Evolutionary conservation across 164 flowering plant genomes (phyloP), one percentile per base, ranked within the genome.

Genomic region (Nymphaea colorata): DNA sequence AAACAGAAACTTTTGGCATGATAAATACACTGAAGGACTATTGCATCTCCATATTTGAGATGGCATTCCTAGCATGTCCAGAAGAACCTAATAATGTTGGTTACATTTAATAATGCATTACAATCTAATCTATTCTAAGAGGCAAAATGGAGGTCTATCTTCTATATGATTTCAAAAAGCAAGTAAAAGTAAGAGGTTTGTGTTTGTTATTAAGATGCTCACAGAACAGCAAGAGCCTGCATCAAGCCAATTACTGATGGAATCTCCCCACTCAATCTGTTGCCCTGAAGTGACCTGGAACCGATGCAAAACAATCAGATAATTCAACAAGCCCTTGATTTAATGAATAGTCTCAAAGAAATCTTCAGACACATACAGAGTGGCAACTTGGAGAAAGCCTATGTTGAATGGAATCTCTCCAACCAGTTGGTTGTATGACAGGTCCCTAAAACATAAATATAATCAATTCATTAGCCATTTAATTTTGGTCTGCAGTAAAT

Each of bases 191-290:
- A 25, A 25, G 36, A 25, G 36, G 36, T 25, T 25, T 25, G 0
- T n/a, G n/a, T n/a, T 14, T 51, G 14, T 17, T 61, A 17, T 11
- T 17, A 68, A 36, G 59, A 53, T 44, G 69, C 98, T 87, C 85
- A 95, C 99, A 95, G 71, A 4, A 95, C 99, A 5, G 99, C 99
- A 80, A 95, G 98, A 55, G 99, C 99, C 76, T 95, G 99, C 99
- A 95, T 95, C 68, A 95, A 73, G 60, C 99, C 99, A 70, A 91
- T 82, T 64, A 95, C 99, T 3, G 91, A 78, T 63, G 99, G 99
- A 57, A 95, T 95, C 62, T 66, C 66, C 66, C 99, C 98, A 41
- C 96, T 73, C 5, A 95, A 82, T 44, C 67, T 78, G 70, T 95
- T 95, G 10, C 94, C 89, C 78, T 95, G 98, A 80, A 95, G 78